Percentiles rank a stretch among this genome's conserved stretches.
Conservation (phyloP, 306 rosid genomes). For the Lathyrus sativus region DNA sequence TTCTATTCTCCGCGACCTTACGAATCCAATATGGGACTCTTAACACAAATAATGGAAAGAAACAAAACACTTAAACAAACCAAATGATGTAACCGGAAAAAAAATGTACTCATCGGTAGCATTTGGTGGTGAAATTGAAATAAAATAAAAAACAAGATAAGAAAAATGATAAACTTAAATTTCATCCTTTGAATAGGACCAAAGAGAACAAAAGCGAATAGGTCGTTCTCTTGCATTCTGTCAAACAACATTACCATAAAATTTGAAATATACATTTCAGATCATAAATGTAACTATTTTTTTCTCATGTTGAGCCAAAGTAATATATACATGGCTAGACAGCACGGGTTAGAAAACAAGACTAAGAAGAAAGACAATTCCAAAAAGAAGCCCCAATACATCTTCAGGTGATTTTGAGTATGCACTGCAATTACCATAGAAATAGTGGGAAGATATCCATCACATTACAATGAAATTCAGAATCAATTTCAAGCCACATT, state of each 20-base stretch:
- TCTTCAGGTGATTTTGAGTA: neutral
- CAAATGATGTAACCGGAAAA: neutral
- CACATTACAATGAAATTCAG: neutral
- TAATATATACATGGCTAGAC: neutral
- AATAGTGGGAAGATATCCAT: neutral
- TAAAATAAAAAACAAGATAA: neutral
- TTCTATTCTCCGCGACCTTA: no score
- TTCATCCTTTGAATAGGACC: no score
- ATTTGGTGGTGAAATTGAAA: neutral
- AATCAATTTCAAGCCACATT: neutral
- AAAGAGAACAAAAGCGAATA: neutral
- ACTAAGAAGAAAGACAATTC: no score
- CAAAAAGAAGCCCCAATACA: slow-evolving; percentile 3
- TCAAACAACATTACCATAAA: neutral
- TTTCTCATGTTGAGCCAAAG: slow-evolving; percentile 19
- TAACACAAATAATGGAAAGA: neutral
- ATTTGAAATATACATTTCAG: neutral
- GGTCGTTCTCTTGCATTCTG: neutral
- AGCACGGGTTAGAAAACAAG: no score
- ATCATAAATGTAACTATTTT: neutral
- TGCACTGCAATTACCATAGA: neutral
- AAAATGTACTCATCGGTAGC: neutral
- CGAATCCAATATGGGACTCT: no score
- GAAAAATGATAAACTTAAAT: no score
- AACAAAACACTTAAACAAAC: neutral